Evolutionary conservation across 2,329 filamentous ascomycete species (phyloP).

Genomic region (Cercospora beticola): DNA sequence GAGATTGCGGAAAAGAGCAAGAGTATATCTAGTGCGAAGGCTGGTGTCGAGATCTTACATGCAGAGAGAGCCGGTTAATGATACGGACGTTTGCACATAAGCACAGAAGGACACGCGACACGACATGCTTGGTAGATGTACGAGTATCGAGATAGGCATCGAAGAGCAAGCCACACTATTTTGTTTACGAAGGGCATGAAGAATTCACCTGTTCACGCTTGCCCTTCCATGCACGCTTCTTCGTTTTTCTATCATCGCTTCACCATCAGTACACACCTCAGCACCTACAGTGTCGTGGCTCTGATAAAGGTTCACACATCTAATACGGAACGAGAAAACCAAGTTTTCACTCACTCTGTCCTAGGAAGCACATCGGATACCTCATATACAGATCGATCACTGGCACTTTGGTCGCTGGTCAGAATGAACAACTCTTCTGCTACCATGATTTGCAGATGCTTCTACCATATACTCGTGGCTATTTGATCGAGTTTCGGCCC

Average conservation of each 20-base stretch:
- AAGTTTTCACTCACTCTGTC: too few species aligned
- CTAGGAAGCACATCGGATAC: too few species aligned
- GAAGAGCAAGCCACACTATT: neutral
- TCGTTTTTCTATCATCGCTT: neutral
- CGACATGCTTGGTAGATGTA: neutral
- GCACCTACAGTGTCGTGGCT: too few species aligned
- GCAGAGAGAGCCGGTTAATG: constrained; percentile 6
- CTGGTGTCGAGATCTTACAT: constrained; percentile 11
- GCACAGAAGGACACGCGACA: neutral
- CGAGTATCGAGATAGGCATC: neutral
- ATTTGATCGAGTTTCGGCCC: too few species aligned
- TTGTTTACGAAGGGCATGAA: neutral
- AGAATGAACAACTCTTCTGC: too few species aligned
- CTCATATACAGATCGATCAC: too few species aligned
- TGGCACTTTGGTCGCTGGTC: too few species aligned
- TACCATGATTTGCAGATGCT: too few species aligned
- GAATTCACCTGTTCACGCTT: neutral
- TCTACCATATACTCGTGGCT: too few species aligned
- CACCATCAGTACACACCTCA: too few species aligned
- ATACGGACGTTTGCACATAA: neutral
- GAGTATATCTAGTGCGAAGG: constrained; percentile 21
- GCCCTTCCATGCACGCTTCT: neutral
- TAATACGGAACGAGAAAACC: too few species aligned
- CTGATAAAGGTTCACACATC: too few species aligned
- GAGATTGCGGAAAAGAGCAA: constrained; percentile 19